Evolutionary conservation across 441 rosid species (phyloP).

Genomic region (Bocquillonia castaneifolia): DNA sequence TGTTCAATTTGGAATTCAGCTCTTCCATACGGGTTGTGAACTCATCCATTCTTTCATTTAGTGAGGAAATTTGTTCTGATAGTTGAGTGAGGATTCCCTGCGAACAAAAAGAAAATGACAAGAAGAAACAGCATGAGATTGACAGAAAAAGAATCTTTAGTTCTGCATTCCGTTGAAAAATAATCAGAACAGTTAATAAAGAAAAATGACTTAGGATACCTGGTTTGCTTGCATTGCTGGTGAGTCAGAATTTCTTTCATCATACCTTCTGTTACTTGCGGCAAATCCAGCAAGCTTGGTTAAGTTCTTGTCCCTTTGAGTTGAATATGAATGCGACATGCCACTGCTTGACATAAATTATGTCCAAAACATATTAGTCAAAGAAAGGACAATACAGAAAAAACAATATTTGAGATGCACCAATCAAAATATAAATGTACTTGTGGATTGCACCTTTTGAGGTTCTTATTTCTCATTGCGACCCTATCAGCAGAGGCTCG

Average conservation of each 20-base stretch:
- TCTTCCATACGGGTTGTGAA: slow-evolving; percentile 72
- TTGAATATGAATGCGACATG: slow-evolving; percentile 79
- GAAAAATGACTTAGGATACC: slow-evolving; percentile 28
- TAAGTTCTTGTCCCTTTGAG: slow-evolving; percentile 57
- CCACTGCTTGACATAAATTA: slow-evolving; percentile 43
- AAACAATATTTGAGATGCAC: slow-evolving; percentile 11
- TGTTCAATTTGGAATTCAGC: slow-evolving; percentile 59
- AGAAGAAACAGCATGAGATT: slow-evolving; percentile 3
- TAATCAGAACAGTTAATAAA: not conserved
- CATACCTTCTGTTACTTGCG: slow-evolving; percentile 43
- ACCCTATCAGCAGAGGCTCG: slow-evolving; percentile 69
- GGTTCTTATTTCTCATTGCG: slow-evolving; percentile 65
- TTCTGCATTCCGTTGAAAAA: not conserved
- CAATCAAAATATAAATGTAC: slow-evolving; percentile 16
- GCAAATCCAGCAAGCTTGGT: slow-evolving; percentile 45
- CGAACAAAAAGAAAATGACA: not conserved
- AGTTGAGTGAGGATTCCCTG: slow-evolving; percentile 76
- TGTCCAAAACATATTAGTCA: slow-evolving; percentile 27
- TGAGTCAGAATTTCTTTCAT: slow-evolving; percentile 49
- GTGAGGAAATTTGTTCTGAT: slow-evolving; percentile 76
- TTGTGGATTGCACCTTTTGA: slow-evolving; percentile 48
- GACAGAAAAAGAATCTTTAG: slow-evolving; percentile 12
- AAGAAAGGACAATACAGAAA: slow-evolving; percentile 7
- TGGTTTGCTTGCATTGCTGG: slow-evolving; percentile 41
- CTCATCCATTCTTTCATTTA: slow-evolving; percentile 91